Conservation (phyloP, 345 rosid genomes). For the Ceriops tagal region DNA sequence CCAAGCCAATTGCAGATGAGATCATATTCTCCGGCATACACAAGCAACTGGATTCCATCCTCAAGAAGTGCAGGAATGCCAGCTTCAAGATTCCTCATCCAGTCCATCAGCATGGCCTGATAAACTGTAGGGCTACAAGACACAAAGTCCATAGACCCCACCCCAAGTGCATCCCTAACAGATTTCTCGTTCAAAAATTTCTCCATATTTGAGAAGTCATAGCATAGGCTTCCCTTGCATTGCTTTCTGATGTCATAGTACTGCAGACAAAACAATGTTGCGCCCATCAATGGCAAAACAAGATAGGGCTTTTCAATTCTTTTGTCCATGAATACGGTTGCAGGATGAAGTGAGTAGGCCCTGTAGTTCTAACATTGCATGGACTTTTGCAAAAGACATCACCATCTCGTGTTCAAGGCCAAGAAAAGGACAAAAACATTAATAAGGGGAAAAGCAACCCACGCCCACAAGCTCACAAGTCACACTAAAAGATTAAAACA, state of each 20-base stretch:
- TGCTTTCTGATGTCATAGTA: slow-evolving; percentile 90
- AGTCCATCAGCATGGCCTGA: slow-evolving; percentile 82
- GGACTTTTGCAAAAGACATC: too few relatives aligned
- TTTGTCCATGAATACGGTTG: not conserved
- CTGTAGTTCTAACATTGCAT: too few relatives aligned
- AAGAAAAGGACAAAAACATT: not conserved
- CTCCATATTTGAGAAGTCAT: slow-evolving; percentile 99
- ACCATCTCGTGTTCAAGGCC: not conserved
- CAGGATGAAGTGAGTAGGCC: too few relatives aligned
- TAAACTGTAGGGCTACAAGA: slow-evolving; percentile 86
- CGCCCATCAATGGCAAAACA: slow-evolving; percentile 8
- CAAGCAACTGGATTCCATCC: slow-evolving; percentile 85
- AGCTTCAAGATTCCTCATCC: slow-evolving; percentile 95
- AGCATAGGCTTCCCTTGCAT: slow-evolving; percentile 85
- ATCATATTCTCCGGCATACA: slow-evolving; percentile 98
- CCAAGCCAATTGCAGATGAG: slow-evolving; percentile 99
- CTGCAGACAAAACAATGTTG: slow-evolving; percentile 41
- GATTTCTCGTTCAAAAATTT: slow-evolving; percentile 64
- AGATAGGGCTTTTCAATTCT: not conserved
- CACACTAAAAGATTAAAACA: too few relatives aligned
- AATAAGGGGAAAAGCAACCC: not conserved
- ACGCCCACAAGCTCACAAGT: too few relatives aligned
- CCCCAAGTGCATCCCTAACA: slow-evolving; percentile 77
- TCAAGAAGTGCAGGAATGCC: slow-evolving; percentile 91
- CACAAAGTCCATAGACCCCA: slow-evolving; percentile 77